phyloP scores from a whole-genome alignment of 2,329 filamentous ascomycete genomes.

The Periglandula ipomoeae region DNA sequence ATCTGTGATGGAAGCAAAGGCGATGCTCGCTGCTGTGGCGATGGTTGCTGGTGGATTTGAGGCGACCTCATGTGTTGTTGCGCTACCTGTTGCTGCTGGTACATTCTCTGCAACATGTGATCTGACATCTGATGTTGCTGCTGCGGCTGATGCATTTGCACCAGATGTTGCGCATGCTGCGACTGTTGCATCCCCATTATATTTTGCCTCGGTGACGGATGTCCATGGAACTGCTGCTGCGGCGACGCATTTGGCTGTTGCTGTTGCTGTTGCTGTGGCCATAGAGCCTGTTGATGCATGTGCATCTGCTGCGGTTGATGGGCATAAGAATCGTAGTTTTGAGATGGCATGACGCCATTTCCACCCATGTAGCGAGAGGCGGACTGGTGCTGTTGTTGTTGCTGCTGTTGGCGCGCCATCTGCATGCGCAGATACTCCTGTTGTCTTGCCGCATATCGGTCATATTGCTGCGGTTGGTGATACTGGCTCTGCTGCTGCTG shows the following conservation, averaged over 20 bases:
- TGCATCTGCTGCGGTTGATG: slow-evolving; percentile 13
- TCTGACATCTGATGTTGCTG: slow-evolving; percentile 8
- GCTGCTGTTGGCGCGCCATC: slow-evolving; percentile 14
- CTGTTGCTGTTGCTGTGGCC: slow-evolving; percentile 16
- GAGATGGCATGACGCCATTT: background rate
- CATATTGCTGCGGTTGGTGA: slow-evolving; percentile 13
- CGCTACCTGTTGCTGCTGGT: slow-evolving; percentile 11
- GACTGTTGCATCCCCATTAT: slow-evolving; percentile 4
- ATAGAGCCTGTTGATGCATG: slow-evolving; percentile 3
- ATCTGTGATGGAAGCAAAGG: slow-evolving; percentile 9
- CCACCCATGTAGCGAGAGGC: slow-evolving; percentile 2
- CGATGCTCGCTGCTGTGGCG: slow-evolving; percentile 9
- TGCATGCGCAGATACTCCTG: slow-evolving; percentile 15
- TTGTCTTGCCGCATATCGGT: slow-evolving; percentile 14
- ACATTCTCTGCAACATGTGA: slow-evolving; percentile 9
- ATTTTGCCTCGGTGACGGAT: slow-evolving; percentile 6
- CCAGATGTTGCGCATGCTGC: slow-evolving; percentile 6
- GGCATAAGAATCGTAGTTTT: slow-evolving; percentile 13
- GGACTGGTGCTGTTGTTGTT: slow-evolving; percentile 14
- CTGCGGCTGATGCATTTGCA: slow-evolving; percentile 9
- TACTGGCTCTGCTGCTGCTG: slow-evolving; percentile 12
- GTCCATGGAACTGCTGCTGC: slow-evolving; percentile 7
- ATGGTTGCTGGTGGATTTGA: slow-evolving; percentile 13
- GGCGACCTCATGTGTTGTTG: slow-evolving; percentile 10
- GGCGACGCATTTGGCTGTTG: slow-evolving; percentile 11